Base-by-base conservation (phyloP, 2,329 filamentous ascomycete genomes). In the Phialophora macrospora region DNA sequence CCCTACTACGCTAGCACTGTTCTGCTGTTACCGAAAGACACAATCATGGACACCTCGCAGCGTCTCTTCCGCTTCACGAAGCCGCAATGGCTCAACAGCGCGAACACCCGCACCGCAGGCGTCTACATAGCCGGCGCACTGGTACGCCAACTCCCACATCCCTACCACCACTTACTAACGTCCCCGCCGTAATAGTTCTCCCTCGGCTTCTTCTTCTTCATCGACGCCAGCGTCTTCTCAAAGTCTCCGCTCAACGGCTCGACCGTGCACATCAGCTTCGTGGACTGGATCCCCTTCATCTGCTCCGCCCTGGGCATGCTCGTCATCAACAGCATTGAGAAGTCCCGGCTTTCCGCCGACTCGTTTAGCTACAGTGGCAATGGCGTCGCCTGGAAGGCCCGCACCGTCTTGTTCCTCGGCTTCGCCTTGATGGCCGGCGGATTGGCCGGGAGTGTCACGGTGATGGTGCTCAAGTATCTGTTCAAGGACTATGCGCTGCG, bases 211-310 rank as follows among this genome's bases (percentile, higher is more conserved):
- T 90, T 88, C 82, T 84, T 87, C 77, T 84, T 90, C 71, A 83
- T 90, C 77, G 88, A 90, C 72, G 85, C 87, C 66, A 83, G 87
- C 20, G 81, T 86, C 64, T 89, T 83, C 79, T 89, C 87, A 59
- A 85, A 85, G 72, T 88, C 86, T 65, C 73, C 80, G 62, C 82
- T 81, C 73, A 90, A 90, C 76, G 85, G 84, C 68, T 85, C 85
- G 58, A 77, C 82, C 65, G 82, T 88, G 22, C 86, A 90, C 77
- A 83, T 90, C 74, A 89, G 85, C 76, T 90, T 90, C 76, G 83
- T 90, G 70, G 88, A 90, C 80, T 90, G 88, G 88, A 87, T 90
- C 71, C 88, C 88, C 3, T 84, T 85, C 66, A 90, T 90, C 78
- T 90, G 88, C 81, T 88, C 85, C 51, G 82, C 85, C 66, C 81